These are phyloP conservation scores for Taiozyma onychis DNA, from an alignment of 1,139 yeast species.

Conservation along the genomic window DNA sequence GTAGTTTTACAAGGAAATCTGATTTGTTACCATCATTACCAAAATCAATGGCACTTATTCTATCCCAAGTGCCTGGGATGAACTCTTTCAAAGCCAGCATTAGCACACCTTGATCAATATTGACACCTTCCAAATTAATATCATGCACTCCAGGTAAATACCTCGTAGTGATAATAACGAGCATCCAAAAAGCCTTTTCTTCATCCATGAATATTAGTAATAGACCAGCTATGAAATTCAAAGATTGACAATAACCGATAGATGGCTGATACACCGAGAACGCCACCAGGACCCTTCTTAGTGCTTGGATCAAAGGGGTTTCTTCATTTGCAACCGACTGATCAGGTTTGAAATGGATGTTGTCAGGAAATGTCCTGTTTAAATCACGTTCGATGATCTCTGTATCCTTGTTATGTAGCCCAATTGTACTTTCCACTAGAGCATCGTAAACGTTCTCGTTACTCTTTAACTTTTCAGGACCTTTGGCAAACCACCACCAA, in stretches of 20 bases:
- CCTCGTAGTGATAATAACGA: constrained; percentile 79
- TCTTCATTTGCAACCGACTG: constrained; percentile 17
- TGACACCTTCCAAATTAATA: constrained; percentile 86
- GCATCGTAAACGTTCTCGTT: constrained; percentile 70
- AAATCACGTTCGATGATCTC: constrained; percentile 93
- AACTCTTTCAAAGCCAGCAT: constrained; percentile 83
- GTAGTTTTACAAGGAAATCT: constrained; percentile 68
- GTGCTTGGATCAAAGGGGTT: constrained; percentile 59
- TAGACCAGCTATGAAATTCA: constrained; percentile 87
- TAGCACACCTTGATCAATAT: constrained; percentile 90
- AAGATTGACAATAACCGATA: constrained; percentile 92
- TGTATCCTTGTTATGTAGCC: constrained; percentile 58
- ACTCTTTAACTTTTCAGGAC: constrained; percentile 64
- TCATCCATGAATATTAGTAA: constrained; percentile 79
- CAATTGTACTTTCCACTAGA: constrained; percentile 50
- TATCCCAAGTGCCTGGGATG: constrained; percentile 75
- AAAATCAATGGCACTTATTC: constrained; percentile 31
- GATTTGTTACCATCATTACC: constrained; percentile 17
- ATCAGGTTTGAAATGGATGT: constrained; percentile 56
- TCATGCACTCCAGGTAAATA: constrained; percentile 92
- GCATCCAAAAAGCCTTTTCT: constrained; percentile 92
- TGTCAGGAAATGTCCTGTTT: constrained; percentile 92
- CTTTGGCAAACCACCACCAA: constrained; percentile 97
- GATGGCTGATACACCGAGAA: constrained; percentile 85
- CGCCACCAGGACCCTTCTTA: constrained; percentile 76